phyloP scores from a whole-genome alignment of 2,329 filamentous ascomycete genomes.

The Anthostomella pinea region DNA sequence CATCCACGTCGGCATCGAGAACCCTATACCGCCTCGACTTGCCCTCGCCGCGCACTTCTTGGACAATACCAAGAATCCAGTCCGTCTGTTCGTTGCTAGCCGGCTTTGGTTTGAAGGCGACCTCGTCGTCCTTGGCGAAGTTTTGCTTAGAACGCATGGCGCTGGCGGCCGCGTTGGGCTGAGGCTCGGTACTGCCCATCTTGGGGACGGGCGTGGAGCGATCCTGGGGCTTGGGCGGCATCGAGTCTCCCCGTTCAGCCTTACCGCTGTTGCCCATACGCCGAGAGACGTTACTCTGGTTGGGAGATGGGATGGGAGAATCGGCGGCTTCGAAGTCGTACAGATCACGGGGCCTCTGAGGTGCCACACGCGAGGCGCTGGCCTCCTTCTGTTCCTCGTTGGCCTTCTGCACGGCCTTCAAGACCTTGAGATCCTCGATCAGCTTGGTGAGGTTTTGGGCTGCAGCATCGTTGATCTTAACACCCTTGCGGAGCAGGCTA shows the following conservation, averaged over 20 bases:
- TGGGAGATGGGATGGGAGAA: conserved; percentile 41
- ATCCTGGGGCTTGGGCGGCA: conserved; percentile 50
- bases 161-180: conserved; percentile 34
- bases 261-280: conserved; percentile 34
- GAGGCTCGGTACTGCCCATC: conserved; percentile 50
- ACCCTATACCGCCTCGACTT: conserved; percentile 78
- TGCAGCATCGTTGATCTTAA: conserved; percentile 32
- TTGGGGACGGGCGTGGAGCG: conserved; percentile 32
- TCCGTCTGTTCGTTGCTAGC: conserved; percentile 50
- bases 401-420: conserved; percentile 39
- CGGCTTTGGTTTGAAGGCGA: conserved; percentile 63
- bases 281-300: conserved; percentile 33
- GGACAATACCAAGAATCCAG: conserved; percentile 77
- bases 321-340: conserved; percentile 46
- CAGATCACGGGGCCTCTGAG: conserved; percentile 31
- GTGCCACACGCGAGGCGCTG: conserved; percentile 24
- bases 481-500: conserved; percentile 30
- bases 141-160: conserved; percentile 50
- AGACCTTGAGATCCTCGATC: conserved; percentile 37
- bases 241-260: conserved; percentile 47
- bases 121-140: conserved; percentile 61
- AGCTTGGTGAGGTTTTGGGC: conserved; percentile 29
- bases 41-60: conserved; percentile 70
- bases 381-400: conserved; percentile 38
- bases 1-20: conserved; percentile 75